Evolutionary conservation across 768 basidiomycete species (phyloP).

Genomic region (Boletus subcaerulescens): DNA sequence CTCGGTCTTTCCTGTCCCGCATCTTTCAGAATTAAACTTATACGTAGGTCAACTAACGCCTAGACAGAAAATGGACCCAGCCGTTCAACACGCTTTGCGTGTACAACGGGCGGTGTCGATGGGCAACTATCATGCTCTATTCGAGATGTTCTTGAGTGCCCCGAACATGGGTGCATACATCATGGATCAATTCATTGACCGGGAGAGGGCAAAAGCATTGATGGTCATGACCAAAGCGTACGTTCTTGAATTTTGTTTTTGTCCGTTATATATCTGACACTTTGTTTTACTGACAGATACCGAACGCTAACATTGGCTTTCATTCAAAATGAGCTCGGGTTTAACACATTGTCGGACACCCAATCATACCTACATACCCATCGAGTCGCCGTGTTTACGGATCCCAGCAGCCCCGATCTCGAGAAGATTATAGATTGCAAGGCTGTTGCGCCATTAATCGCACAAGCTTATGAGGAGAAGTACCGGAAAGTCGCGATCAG

Average conservation of each 20-base stretch:
- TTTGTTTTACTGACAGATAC: conserved; percentile 57
- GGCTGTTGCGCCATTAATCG: conserved; percentile 51
- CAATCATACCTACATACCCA: conserved; percentile 71
- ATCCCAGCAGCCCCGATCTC: conserved; percentile 57
- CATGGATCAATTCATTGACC: conserved; percentile 96
- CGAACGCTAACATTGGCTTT: conserved; percentile 71
- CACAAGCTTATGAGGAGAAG: conserved; percentile 70
- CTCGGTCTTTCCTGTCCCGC: not conserved
- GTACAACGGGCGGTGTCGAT: conserved; percentile 88
- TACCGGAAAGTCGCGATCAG: conserved; percentile 87
- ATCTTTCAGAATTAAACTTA: conserved; percentile 78
- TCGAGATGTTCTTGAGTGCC: conserved; percentile 76
- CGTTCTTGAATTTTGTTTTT: conserved; percentile 32
- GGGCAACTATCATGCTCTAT: conserved; percentile 93
- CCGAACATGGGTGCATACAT: conserved; percentile 99
- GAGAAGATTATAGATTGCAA: conserved; percentile 75
- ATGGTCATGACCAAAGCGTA: conserved; percentile 93
- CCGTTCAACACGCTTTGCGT: conserved; percentile 83
- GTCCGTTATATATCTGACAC: conserved; percentile 1
- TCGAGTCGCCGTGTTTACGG: conserved; percentile 61
- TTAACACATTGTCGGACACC: conserved; percentile 62
- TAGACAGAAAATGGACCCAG: conserved; percentile 76
- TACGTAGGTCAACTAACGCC: conserved; percentile 97
- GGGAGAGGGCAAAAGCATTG: conserved; percentile 84
- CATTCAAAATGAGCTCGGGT: conserved; percentile 79